Evolutionary conservation across 2,329 filamentous ascomycete genomes (phyloP), one percentile per base, ranked within the genome.

Genomic region (Monilinia fructicola): DNA sequence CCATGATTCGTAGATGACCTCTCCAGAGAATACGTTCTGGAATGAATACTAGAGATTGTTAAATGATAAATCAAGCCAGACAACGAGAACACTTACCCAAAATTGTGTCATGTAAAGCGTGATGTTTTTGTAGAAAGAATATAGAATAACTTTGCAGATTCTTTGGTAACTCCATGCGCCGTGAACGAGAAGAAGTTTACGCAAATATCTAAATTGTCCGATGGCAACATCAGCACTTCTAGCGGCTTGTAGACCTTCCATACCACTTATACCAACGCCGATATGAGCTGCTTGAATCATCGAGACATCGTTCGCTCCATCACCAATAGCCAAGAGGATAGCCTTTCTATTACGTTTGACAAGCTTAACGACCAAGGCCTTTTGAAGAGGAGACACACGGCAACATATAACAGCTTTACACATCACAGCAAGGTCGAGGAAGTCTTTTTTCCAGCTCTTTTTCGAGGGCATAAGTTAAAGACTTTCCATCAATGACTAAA

Each of bases 251-350:
- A 99, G 87, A 83, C 95, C 95, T 84, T 99, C 95, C 71, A 96
- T 86, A 79, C 95, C 95, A 75, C 93, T 97, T 78, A 99, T 99
- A 79, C 95, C 95, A 54, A 99, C 92, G 71, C 95, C 95, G 71
- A 99, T 96, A 77, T 99, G 95, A 16, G 95, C 95, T 14, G 95
- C 95, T 81, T 99, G 95, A 65, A 99, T 99, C 95, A 99, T 99
- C 23, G 94, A 97, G n/a, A 99, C 95, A 75, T 99, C 95, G 79
- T 99, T 99, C 56, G 95, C 95, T 71, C 95, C 95, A 74, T 99
- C 95, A 72, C 95, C 95, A 77, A 99, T 97, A 62, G 95, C 95
- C 61, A 99, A 87, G 64, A 97, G 87, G 72, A 99, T 93, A 16
- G 92, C 87, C 76, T 97, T 91, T 72, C 95, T 86, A 77, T 97